Percentiles rank a stretch among this genome's conserved stretches.
Conservation (phyloP, 495 filamentous ascomycete genomes). For the Penicillium longicatenatum region DNA sequence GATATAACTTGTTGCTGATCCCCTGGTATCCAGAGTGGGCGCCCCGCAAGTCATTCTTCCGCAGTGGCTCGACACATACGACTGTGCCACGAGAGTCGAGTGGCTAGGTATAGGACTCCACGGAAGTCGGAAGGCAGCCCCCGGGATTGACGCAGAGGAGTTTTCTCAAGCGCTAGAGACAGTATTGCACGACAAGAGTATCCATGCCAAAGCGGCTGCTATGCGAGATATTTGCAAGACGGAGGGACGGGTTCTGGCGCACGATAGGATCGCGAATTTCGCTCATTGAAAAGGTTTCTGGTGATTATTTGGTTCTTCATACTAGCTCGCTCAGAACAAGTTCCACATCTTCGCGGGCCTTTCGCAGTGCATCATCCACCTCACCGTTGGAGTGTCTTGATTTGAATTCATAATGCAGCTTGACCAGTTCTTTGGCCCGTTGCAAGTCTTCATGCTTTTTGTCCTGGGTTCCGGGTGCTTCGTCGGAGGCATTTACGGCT, state of each 20-base stretch:
- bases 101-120: conserved; percentile 52
- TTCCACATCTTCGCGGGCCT: conserved; percentile 48
- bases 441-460: conserved; percentile 44
- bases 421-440: conserved; percentile 59
- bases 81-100: conserved; percentile 49
- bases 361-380: conserved; percentile 47
- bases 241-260: conserved; percentile 25
- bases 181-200: conserved; percentile 28
- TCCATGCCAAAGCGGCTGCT: conserved; percentile 14
- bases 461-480: not conserved
- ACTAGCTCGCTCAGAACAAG: conserved; percentile 40
- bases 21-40: conserved; percentile 35
- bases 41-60: conserved; percentile 54
- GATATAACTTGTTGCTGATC: not conserved
- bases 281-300: not conserved
- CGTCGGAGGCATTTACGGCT: not conserved
- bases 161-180: conserved; percentile 33
- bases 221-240: conserved; percentile 23
- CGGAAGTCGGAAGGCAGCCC: conserved; percentile 40
- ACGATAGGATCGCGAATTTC: conserved; percentile 28
- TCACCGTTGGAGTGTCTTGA: conserved; percentile 37
- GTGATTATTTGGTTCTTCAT: not conserved
- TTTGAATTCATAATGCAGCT: conserved; percentile 60
- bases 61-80: conserved; percentile 53
- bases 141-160: conserved; percentile 31